Evolutionary conservation across 495 filamentous ascomycete species (phyloP), one percentile per base, ranked within the genome.

Genomic region (Aspergillus sparsus): DNA sequence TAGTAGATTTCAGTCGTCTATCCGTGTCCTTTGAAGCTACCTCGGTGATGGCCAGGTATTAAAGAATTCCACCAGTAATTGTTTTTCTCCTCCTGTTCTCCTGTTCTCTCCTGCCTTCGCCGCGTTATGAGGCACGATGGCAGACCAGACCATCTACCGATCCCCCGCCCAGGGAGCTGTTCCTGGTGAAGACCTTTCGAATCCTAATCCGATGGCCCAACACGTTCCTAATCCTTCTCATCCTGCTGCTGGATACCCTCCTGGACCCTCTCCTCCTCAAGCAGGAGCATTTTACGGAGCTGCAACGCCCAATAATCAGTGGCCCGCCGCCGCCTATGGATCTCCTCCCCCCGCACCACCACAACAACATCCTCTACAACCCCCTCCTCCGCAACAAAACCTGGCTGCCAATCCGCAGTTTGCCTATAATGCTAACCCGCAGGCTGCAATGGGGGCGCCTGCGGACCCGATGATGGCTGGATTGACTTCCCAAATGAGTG

Each of bases 401-500:
- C 11, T 47, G 44, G 44, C 67, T 21, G 68, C 69, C 10, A 62
- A 62, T 53, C 68, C 71, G 1, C 65, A 68, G 44, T 64, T 65
- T 39, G 67, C 65, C 35, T 77, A 80, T 60, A 67, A 69, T 68
- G 65, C 70, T 33, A 62, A 69, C 13, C 69, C 71, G 42, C 73
- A 73, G 55, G 65, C 71, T 46, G 65, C 70, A 8, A 60, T 72
- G 57, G 72, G 59, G 31, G 60, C 58, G 15, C 61, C 69, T 7
- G 71, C 66, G 58, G 74, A 78, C 55, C 78, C 77, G 7, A 64
- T 71, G 39, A 77, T 82, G 72, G 85, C 80, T 32, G 87, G 85
- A 27, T 71, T 98, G 62, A 79, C 89, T 35, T 84, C 87, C n/a
- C 92, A 97, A 73, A 93, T 98, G 92, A 87, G 89, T 37, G 84